Conservation (phyloP, 805 yeast species). For the Kuraishia piskuri region DNA sequence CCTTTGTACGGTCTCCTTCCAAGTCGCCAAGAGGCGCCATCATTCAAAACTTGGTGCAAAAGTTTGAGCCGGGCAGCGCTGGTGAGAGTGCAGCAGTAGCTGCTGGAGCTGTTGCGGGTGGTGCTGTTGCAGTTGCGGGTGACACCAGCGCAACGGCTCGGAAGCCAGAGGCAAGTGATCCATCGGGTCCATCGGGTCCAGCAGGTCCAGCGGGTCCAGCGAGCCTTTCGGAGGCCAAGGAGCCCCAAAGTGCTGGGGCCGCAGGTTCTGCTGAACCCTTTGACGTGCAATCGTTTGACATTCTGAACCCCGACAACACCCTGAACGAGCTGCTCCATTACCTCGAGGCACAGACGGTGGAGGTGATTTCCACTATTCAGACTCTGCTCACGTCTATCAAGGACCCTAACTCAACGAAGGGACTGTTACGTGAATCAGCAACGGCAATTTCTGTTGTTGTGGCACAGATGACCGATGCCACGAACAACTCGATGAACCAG, state of each 20-base stretch:
- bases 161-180: too few species aligned
- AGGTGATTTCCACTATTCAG: constrained; percentile 86
- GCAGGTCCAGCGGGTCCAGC: background rate
- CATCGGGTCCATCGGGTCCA: too few species aligned
- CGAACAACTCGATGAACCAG: constrained; percentile 80
- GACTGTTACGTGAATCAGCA: constrained; percentile 64
- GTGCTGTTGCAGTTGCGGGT: too few species aligned
- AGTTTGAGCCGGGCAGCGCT: background rate
- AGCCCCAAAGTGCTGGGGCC: background rate
- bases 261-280: constrained; percentile 45
- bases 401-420: constrained; percentile 67
- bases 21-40: background rate
- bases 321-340: constrained; percentile 75
- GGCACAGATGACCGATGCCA: constrained; percentile 82
- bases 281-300: constrained; percentile 69
- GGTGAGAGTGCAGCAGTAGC: too few species aligned
- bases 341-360: constrained; percentile 88
- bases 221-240: background rate
- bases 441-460: constrained; percentile 72
- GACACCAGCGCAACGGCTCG: too few species aligned
- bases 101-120: too few species aligned
- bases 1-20: background rate
- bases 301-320: constrained; percentile 83
- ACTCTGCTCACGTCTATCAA: constrained; percentile 69
- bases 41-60: background rate